Evolutionary conservation across 352 stramenopile species (phyloP).

Genomic region (Phytopythium helicoides): DNA sequence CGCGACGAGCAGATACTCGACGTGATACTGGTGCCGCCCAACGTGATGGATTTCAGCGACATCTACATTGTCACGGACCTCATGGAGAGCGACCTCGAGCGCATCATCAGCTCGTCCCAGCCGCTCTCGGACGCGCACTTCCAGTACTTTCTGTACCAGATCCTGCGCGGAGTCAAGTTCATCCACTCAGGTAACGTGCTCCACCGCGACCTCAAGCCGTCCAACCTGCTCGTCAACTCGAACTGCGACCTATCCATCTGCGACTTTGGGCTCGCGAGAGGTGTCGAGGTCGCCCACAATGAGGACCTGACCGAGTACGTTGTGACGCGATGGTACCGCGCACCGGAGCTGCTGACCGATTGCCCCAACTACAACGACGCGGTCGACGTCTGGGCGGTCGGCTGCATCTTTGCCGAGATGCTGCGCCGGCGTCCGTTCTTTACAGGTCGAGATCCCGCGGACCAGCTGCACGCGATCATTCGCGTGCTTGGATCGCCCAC

Average conservation of each 20-base stretch:
- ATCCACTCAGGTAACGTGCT: conserved; percentile 97
- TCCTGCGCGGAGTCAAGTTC: conserved; percentile 96
- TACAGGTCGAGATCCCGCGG: conserved; percentile 73
- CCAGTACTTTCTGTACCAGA: conserved; percentile 90
- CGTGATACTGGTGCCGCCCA: conserved; percentile 76
- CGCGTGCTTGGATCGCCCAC: conserved; percentile 92
- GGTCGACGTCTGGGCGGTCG: conserved; percentile 96
- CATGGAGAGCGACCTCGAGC: conserved; percentile 91
- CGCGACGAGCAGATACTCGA: conserved; percentile 67
- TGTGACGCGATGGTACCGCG: conserved; percentile 94
- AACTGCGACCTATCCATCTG: conserved; percentile 91
- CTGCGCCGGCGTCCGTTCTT: conserved; percentile 94
- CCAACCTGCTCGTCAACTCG: conserved; percentile 88
- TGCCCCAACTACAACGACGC: conserved; percentile 97
- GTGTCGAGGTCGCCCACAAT: conserved; percentile 84
- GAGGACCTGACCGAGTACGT: conserved; percentile 89
- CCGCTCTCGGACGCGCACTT: conserved; percentile 85
- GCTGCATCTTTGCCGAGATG: conserved; percentile 99
- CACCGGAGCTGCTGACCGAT: conserved; percentile 91
- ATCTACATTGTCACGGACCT: conserved; percentile 92
- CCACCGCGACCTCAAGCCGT: conserved; percentile 87
- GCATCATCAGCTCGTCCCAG: conserved; percentile 89
- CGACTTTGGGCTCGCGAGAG: conserved; percentile 91
- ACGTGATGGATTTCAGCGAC: conserved; percentile 86
- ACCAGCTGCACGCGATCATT: conserved; percentile 87